These are phyloP conservation scores for Epichloe uncinata DNA, from an alignment of 2,329 filamentous ascomycete genomes.

Conservation along the genomic window DNA sequence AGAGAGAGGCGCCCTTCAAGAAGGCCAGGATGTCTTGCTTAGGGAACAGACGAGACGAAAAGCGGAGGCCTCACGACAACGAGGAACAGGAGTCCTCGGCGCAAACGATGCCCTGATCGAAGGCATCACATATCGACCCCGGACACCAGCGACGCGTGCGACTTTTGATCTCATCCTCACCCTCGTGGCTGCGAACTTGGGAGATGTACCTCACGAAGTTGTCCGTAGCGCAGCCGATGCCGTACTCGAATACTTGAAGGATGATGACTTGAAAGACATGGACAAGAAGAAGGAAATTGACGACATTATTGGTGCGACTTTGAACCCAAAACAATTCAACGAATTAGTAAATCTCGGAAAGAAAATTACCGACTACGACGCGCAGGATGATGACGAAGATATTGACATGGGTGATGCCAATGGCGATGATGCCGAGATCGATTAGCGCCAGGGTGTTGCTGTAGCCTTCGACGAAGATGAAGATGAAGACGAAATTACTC, in stretches of 20 bases:
- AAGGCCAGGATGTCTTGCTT: slow-evolving; percentile 72
- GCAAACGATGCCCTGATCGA: slow-evolving; percentile 80
- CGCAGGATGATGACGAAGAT: slow-evolving; percentile 87
- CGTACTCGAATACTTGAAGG: slow-evolving; percentile 81
- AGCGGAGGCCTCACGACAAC: slow-evolving; percentile 51
- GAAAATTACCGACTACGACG: slow-evolving; percentile 97
- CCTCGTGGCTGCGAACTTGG: slow-evolving; percentile 74
- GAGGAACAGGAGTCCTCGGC: slow-evolving; percentile 66
- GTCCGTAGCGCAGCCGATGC: slow-evolving; percentile 90
- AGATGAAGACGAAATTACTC: slow-evolving; percentile 60
- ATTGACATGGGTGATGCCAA: slow-evolving; percentile 56
- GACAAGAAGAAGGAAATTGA: slow-evolving; percentile 98
- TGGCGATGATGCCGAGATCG: slow-evolving; percentile 62
- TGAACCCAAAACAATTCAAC: slow-evolving; percentile 87
- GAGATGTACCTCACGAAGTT: slow-evolving; percentile 84
- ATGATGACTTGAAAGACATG: slow-evolving; percentile 90
- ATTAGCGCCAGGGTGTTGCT: slow-evolving; percentile 90
- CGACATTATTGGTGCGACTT: slow-evolving; percentile 71
- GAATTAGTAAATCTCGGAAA: slow-evolving; percentile 92
- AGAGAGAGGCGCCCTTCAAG: slow-evolving; percentile 60
- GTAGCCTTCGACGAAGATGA: slow-evolving; percentile 96
- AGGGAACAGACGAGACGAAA: slow-evolving; percentile 81
- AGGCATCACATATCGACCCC: slow-evolving; percentile 80
- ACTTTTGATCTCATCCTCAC: slow-evolving; percentile 93
- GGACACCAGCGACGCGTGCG: slow-evolving; percentile 79